phyloP scores from a whole-genome alignment of 2,329 filamentous ascomycete species.

The Aureobasidium leucospermi region DNA sequence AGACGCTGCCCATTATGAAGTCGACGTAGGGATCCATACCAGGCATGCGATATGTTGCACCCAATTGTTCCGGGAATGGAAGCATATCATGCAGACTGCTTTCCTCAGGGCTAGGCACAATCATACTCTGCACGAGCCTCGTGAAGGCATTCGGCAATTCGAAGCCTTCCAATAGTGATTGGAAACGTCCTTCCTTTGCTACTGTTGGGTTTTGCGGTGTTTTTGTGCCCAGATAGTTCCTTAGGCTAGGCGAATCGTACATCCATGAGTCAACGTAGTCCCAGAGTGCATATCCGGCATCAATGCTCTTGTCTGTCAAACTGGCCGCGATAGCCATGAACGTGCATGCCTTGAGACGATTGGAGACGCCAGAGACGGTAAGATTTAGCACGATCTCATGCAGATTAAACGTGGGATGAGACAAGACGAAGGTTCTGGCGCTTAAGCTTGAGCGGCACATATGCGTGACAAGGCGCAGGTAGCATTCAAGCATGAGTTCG shows the following conservation, averaged over 20 bases:
- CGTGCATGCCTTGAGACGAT: conserved; percentile 72
- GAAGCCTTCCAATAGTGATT: conserved; percentile 68
- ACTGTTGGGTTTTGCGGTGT: conserved; percentile 7
- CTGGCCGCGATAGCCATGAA: conserved; percentile 73
- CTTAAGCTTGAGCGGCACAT: conserved; percentile 65
- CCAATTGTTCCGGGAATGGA: conserved; percentile 80
- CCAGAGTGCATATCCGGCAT: conserved; percentile 72
- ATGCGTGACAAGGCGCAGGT: conserved; percentile 79
- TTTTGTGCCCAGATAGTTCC: conserved; percentile 10
- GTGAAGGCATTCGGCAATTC: conserved; percentile 84
- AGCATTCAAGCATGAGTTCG: conserved; percentile 93
- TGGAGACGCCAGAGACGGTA: conserved; percentile 62
- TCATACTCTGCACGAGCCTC: conserved; percentile 63
- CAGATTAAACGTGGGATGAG: conserved; percentile 59
- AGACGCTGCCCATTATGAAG: conserved; percentile 72
- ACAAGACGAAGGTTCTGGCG: conserved; percentile 67
- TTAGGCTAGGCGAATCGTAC: conserved; percentile 38
- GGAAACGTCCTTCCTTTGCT: conserved; percentile 33
- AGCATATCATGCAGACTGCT: conserved; percentile 63
- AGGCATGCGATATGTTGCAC: conserved; percentile 66
- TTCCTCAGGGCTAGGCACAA: conserved; percentile 57
- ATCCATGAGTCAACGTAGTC: conserved; percentile 71
- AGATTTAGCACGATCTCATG: conserved; percentile 70
- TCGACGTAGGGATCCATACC: conserved; percentile 92
- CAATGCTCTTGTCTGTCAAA: conserved; percentile 63